Conservation (phyloP, 805 yeast species). For the Ogataea pignaliae region DNA sequence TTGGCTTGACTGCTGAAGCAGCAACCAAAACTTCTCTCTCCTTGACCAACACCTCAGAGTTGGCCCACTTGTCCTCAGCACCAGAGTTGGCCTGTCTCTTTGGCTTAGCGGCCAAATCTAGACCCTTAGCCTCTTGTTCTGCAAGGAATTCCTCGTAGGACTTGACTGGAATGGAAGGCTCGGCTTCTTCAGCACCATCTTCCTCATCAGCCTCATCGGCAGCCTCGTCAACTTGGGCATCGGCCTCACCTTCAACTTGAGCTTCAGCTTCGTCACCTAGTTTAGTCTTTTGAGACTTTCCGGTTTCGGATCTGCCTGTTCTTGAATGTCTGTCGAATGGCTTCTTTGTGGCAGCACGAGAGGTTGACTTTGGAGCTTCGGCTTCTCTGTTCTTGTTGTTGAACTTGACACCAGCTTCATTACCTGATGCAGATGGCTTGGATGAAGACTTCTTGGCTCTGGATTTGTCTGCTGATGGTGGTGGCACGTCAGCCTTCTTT, state of each 20-base stretch:
- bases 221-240: constrained; percentile 45
- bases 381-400: constrained; percentile 65
- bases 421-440: constrained; percentile 71
- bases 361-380: constrained; percentile 51
- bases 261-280: constrained; percentile 79
- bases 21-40: constrained; percentile 55
- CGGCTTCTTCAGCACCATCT: constrained; percentile 39
- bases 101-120: constrained; percentile 25
- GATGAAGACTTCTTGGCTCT: constrained; percentile 69
- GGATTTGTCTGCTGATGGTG: constrained; percentile 76
- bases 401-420: constrained; percentile 81
- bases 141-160: constrained; percentile 86
- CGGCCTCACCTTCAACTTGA: constrained; percentile 46
- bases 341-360: constrained; percentile 41
- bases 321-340: constrained; percentile 82
- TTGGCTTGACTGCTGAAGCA: constrained; percentile 61
- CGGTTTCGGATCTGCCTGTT: constrained; percentile 78
- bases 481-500: constrained; percentile 80
- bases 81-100: constrained; percentile 55
- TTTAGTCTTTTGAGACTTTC: constrained; percentile 77
- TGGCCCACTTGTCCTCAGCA: constrained; percentile 46
- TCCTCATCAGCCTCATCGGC: constrained; percentile 36
- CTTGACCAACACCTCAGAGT: constrained; percentile 61
- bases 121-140: constrained; percentile 43
- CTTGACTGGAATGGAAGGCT: constrained; percentile 38